Conservation (phyloP, 345 rosid genomes). For the Tarenaya hassleriana region DNA sequence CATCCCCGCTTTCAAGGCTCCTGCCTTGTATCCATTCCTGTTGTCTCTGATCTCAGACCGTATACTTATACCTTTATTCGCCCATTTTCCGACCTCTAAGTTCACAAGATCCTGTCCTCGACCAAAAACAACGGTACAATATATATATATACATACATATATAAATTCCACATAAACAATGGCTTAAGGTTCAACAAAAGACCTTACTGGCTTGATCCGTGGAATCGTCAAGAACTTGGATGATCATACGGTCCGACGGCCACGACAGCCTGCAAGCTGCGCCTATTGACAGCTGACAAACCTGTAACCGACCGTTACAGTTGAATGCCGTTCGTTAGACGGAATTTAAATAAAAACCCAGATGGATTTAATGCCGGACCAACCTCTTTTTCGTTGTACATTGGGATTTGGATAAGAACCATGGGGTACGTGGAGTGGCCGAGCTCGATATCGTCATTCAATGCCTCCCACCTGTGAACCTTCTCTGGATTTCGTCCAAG, state of each 20-base stretch:
- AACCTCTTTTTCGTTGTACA: no score
- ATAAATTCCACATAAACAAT: neutral
- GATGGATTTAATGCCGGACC: neutral
- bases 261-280: slow-evolving; percentile 53
- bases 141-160: no score
- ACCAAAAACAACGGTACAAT: slow-evolving; percentile 3
- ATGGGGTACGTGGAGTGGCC: slow-evolving; percentile 31
- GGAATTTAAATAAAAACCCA: neutral
- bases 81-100: slow-evolving; percentile 29
- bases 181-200: slow-evolving; percentile 7
- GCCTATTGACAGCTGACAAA: slow-evolving; percentile 49
- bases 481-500: slow-evolving; percentile 33
- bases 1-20: slow-evolving; percentile 53
- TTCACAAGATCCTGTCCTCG: slow-evolving; percentile 27
- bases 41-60: slow-evolving; percentile 35
- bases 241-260: slow-evolving; percentile 44
- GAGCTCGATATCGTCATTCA: slow-evolving; percentile 41
- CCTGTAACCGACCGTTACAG: slow-evolving; percentile 28
- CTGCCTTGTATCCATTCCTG: slow-evolving; percentile 51
- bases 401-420: slow-evolving; percentile 33
- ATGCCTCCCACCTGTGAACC: slow-evolving; percentile 38
- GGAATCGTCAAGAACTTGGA: slow-evolving; percentile 62
- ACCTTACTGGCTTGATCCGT: slow-evolving; percentile 50
- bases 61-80: slow-evolving; percentile 31
- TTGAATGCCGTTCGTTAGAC: neutral